Evolutionary conservation across 805 yeast species (phyloP).

Genomic region (Pichia membranifaciens): DNA sequence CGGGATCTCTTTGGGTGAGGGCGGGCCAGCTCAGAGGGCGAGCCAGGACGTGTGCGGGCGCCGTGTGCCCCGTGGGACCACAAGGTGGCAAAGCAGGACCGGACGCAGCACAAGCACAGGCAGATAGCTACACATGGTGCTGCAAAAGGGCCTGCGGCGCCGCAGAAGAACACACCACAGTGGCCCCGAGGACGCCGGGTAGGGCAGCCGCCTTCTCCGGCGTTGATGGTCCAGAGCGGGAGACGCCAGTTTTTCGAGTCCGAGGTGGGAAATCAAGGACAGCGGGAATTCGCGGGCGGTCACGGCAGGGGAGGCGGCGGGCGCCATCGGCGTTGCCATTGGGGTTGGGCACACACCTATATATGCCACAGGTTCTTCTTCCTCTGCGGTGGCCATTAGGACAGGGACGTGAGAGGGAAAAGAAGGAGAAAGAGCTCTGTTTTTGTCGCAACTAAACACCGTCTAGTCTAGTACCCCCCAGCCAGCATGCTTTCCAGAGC

Average conservation of each 20-base stretch:
- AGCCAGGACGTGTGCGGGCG: too few relatives aligned
- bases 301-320: neutral
- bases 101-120: too few relatives aligned
- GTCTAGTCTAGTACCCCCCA: neutral
- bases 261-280: constrained; percentile 2
- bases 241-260: neutral
- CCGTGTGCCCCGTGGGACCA: too few relatives aligned
- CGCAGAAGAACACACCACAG: too few relatives aligned
- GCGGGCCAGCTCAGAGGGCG: too few relatives aligned
- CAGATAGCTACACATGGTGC: too few relatives aligned
- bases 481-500: constrained; percentile 48
- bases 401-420: neutral
- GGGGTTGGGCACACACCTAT: neutral
- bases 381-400: neutral
- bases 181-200: too few relatives aligned
- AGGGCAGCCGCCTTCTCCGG: too few relatives aligned
- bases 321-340: neutral
- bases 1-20: too few relatives aligned
- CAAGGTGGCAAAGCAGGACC: too few relatives aligned
- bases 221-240: neutral
- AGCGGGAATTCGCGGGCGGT: constrained; percentile 3
- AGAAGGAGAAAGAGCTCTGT: neutral
- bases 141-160: too few relatives aligned
- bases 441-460: neutral
- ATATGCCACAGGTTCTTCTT: neutral